Evolutionary conservation across 495 filamentous ascomycete species (phyloP).

Genomic region (Physcia stellaris): DNA sequence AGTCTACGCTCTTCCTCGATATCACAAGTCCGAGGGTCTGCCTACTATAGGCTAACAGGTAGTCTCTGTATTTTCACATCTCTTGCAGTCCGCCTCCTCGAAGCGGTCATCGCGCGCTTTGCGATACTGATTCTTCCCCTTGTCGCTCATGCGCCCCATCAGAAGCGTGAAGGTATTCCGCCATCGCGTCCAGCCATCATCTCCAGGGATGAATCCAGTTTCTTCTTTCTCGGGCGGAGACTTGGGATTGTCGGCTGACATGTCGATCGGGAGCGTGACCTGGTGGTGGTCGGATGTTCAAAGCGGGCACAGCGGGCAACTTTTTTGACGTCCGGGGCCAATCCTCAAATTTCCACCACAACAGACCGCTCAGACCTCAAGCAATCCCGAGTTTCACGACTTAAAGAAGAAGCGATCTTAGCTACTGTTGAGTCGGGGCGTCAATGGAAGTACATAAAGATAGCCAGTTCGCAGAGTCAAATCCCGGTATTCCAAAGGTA

Average conservation of each 20-base stretch:
- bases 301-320: too few relatives aligned
- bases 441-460: neutral
- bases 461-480: too few relatives aligned
- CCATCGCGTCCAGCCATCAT: constrained; percentile 57
- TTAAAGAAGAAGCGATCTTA: too few relatives aligned
- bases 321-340: too few relatives aligned
- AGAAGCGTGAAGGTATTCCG: constrained; percentile 68
- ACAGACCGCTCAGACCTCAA: too few relatives aligned
- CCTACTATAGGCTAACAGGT: constrained; percentile 59
- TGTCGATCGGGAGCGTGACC: too few relatives aligned
- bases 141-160: constrained; percentile 51
- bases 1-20: neutral
- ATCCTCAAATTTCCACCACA: too few relatives aligned
- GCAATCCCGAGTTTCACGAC: too few relatives aligned
- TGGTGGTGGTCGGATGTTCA: constrained; percentile 3
- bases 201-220: constrained; percentile 33
- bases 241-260: too few relatives aligned
- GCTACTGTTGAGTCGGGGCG: too few relatives aligned
- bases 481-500: constrained; percentile 8
- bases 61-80: constrained; percentile 70
- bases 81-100: constrained; percentile 57
- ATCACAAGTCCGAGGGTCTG: neutral
- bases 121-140: constrained; percentile 58
- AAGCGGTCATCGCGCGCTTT: constrained; percentile 49
- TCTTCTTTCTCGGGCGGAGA: too few relatives aligned